Evolutionary conservation across 2,329 filamentous ascomycete species (phyloP).

Genomic region (Beauveria sp.): DNA sequence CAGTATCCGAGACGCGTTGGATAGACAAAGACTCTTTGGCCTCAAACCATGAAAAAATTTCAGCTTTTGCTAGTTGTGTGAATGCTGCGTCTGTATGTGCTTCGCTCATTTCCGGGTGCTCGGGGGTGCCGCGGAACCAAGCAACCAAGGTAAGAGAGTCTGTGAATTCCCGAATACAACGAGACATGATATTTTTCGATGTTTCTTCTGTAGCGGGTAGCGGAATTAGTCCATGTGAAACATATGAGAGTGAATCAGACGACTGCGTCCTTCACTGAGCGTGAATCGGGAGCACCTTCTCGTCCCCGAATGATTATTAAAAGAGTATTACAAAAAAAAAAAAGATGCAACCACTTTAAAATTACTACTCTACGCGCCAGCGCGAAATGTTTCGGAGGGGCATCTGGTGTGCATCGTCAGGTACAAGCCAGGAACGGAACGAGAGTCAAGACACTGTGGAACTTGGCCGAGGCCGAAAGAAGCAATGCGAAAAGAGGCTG

Average conservation of each 20-base stretch:
- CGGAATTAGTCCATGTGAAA: too few relatives aligned
- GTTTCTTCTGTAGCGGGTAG: too few relatives aligned
- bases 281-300: background rate
- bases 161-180: too few relatives aligned
- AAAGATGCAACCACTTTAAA: slow-evolving; percentile 9
- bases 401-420: background rate
- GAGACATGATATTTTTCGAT: too few relatives aligned
- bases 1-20: too few relatives aligned
- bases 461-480: slow-evolving; percentile 6
- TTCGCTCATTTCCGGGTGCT: too few relatives aligned
- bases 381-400: background rate
- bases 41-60: too few relatives aligned
- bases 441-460: slow-evolving; percentile 8
- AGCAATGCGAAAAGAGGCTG: background rate
- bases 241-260: background rate
- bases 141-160: too few relatives aligned
- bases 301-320: background rate
- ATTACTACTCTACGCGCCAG: background rate
- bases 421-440: slow-evolving; percentile 9
- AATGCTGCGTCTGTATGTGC: too few relatives aligned
- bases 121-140: too few relatives aligned
- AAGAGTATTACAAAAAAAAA: background rate
- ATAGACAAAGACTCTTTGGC: too few relatives aligned
- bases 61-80: too few relatives aligned
- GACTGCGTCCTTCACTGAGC: background rate